A percentile compares a stretch with the other conserved stretches of the same genome.
Evolutionary conservation across 371 early-diverging fungal species (phyloP).

Genomic region (Capniomyces stellatus): DNA sequence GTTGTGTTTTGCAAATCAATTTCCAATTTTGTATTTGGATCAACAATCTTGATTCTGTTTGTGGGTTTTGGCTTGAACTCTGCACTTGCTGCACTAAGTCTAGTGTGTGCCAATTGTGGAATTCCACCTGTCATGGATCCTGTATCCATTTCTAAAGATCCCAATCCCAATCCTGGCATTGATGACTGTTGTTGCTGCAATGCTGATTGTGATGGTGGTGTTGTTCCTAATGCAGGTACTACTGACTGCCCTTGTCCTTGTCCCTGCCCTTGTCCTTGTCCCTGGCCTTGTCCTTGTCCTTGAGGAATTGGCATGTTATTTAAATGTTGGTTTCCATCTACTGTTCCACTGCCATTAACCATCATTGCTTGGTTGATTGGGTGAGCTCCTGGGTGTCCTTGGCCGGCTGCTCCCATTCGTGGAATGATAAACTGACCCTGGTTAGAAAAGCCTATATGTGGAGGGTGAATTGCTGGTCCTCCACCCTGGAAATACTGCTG

Average conservation of each 20-base stretch:
- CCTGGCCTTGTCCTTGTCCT: neutral
- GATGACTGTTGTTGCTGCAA: conserved; percentile 11
- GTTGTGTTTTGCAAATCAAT: conserved; percentile 31
- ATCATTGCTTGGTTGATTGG: neutral
- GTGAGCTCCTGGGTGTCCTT: neutral
- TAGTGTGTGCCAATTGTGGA: conserved; percentile 8
- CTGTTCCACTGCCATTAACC: neutral
- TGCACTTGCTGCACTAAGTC: conserved; percentile 14
- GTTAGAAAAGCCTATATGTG: neutral
- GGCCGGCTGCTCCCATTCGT: neutral
- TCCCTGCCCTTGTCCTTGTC: neutral
- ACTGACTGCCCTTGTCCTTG: neutral
- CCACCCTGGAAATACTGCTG: neutral
- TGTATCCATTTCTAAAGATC: neutral
- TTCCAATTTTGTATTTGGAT: conserved; percentile 51
- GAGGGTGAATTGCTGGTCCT: neutral
- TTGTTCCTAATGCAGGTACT: conserved; percentile 6
- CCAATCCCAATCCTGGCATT: neutral
- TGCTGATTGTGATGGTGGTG: conserved; percentile 13
- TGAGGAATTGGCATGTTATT: conserved; percentile 1
- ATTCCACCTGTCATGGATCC: no score
- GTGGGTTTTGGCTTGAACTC: conserved; percentile 28
- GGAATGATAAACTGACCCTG: neutral
- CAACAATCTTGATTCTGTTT: conserved; percentile 48
- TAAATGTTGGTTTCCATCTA: neutral